phyloP scores from a whole-genome alignment of 2,329 filamentous ascomycete species.

The Botrytis medusae region DNA sequence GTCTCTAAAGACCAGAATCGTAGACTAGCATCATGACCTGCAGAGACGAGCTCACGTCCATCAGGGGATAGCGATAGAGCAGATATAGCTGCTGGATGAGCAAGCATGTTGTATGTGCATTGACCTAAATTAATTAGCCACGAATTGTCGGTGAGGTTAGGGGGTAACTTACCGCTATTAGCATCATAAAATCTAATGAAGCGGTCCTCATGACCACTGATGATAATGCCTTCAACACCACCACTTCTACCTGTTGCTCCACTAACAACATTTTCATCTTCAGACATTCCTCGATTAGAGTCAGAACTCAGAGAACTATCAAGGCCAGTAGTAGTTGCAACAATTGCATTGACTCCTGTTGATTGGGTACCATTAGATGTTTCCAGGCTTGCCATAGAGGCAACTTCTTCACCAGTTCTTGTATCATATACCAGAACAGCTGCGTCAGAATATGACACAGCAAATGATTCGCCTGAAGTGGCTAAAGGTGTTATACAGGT shows the following conservation, averaged over 20 bases:
- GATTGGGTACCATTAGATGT: constrained; percentile 87
- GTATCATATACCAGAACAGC: constrained; percentile 92
- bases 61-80: constrained; percentile 89
- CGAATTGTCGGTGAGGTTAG: not conserved
- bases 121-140: constrained; percentile 63
- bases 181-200: constrained; percentile 98
- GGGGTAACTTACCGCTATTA: constrained; percentile 78
- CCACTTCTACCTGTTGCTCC: constrained; percentile 78
- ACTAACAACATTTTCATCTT: constrained; percentile 74
- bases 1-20: constrained; percentile 98
- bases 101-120: constrained; percentile 99
- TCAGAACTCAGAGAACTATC: constrained; percentile 64
- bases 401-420: constrained; percentile 79
- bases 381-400: constrained; percentile 88
- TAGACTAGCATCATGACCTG: constrained; percentile 91
- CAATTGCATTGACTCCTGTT: constrained; percentile 85
- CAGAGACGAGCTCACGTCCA: constrained; percentile 89
- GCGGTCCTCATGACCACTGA: constrained; percentile 93
- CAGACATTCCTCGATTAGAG: constrained; percentile 58
- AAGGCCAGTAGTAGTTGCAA: constrained; percentile 79
- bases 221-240: constrained; percentile 88
- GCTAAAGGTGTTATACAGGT: constrained; percentile 94
- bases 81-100: constrained; percentile 90
- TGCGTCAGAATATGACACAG: constrained; percentile 89
- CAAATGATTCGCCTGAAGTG: constrained; percentile 78